Conservation (phyloP, 192 early-diverging fungal species). For the Diversispora eburnea region DNA sequence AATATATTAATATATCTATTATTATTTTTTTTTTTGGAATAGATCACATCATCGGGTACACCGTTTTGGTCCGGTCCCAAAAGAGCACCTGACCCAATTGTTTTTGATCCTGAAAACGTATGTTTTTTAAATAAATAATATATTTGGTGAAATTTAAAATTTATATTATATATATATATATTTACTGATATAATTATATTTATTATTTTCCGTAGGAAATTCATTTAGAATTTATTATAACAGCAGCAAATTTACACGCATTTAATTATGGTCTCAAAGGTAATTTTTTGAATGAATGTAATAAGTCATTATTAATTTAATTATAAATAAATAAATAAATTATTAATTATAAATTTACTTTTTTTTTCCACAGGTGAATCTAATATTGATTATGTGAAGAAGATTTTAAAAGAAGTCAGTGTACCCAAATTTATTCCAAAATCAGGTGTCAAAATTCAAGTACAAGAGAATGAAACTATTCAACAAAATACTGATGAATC, state of each 20-base stretch:
- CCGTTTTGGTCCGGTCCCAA: conserved; percentile 98
- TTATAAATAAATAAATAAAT: no score
- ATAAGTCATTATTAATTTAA: no score
- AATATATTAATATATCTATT: no score
- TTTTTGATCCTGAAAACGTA: conserved; percentile 74
- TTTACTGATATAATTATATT: background rate
- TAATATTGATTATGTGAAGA: conserved; percentile 69
- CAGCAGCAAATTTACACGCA: conserved; percentile 91
- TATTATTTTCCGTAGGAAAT: conserved; percentile 35
- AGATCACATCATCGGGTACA: conserved; percentile 80
- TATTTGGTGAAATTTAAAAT: background rate
- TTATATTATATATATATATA: background rate
- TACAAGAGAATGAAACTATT: conserved; percentile 79
- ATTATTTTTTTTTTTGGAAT: conserved; percentile 10
- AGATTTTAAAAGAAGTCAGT: conserved; percentile 52
- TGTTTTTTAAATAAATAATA: conserved; percentile 21
- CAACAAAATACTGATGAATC: conserved; percentile 47
- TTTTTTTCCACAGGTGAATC: conserved; percentile 35
- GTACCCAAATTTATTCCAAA: conserved; percentile 87
- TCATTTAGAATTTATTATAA: conserved; percentile 89
- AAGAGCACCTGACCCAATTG: conserved; percentile 80
- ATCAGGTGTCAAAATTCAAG: conserved; percentile 94
- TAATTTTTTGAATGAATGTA: background rate
- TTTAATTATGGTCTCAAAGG: conserved; percentile 95
- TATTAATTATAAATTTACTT: background rate